phyloP scores from a whole-genome alignment of 495 filamentous ascomycete species.

The Neurospora sp. region DNA sequence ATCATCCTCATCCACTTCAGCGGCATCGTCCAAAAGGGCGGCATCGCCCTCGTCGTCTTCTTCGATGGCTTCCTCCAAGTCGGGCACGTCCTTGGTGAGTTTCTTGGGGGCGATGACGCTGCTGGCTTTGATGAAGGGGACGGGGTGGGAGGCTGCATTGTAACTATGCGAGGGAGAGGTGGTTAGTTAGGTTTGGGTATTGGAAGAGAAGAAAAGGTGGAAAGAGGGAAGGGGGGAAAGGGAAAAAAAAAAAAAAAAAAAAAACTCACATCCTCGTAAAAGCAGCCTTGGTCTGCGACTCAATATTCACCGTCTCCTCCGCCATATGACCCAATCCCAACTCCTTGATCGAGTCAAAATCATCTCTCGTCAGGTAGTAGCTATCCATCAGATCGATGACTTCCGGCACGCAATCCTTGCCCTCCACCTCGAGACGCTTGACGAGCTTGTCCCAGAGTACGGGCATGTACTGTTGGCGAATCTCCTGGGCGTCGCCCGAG shows the following conservation, averaged over 20 bases:
- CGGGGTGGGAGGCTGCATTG: slow-evolving; percentile 73
- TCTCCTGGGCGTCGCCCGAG: slow-evolving; percentile 87
- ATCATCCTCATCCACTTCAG: slow-evolving; percentile 51
- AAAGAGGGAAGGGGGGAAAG: not conserved
- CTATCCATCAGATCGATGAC: slow-evolving; percentile 87
- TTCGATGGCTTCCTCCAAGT: slow-evolving; percentile 92
- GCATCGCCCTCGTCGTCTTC: slow-evolving; percentile 71
- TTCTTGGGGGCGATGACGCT: slow-evolving; percentile 60
- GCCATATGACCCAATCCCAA: slow-evolving; percentile 80
- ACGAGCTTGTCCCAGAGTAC: slow-evolving; percentile 77
- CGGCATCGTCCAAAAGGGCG: slow-evolving; percentile 39
- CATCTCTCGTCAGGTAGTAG: slow-evolving; percentile 92
- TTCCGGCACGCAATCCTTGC: slow-evolving; percentile 63
- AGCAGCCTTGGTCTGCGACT: slow-evolving; percentile 70
- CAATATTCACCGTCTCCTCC: slow-evolving; percentile 62
- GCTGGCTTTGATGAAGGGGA: slow-evolving; percentile 93
- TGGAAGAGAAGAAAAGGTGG: too few species aligned
- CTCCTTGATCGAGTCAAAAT: slow-evolving; percentile 87
- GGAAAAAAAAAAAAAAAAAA: slow-evolving; percentile 4
- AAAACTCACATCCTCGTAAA: slow-evolving; percentile 72
- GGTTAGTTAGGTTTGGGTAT: slow-evolving; percentile 7
- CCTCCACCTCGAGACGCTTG: slow-evolving; percentile 55
- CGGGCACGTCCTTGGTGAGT: slow-evolving; percentile 66
- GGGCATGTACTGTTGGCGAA: slow-evolving; percentile 89
- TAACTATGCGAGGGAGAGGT: slow-evolving; percentile 43